Evolutionary conservation across 768 basidiomycete genomes (phyloP).

Genomic region (Leucocoprinus birnbaumii): DNA sequence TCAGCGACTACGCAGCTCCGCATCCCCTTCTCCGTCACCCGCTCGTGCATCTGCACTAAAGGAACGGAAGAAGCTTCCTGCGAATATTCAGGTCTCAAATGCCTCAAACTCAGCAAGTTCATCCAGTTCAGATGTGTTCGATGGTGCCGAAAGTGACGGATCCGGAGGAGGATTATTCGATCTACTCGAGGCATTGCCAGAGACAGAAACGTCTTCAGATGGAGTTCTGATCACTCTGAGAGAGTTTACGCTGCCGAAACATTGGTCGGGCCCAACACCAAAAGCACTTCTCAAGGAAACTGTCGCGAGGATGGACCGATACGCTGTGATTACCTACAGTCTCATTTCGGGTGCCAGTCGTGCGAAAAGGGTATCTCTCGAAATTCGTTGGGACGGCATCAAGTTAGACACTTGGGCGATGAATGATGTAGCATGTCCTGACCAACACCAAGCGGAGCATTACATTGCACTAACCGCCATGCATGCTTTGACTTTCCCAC

Average conservation of each 20-base stretch:
- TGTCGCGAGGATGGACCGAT: conserved; percentile 66
- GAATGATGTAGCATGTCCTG: conserved; percentile 80
- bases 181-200: conserved; percentile 64
- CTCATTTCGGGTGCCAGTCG: conserved; percentile 69
- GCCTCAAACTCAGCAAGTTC: not conserved
- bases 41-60: not conserved
- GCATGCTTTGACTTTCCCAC: conserved; percentile 70
- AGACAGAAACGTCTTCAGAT: conserved; percentile 49
- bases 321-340: conserved; percentile 70
- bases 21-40: not conserved
- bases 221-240: conserved; percentile 54
- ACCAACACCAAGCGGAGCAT: conserved; percentile 80
- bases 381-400: conserved; percentile 69
- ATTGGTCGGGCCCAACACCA: conserved; percentile 80
- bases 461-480: conserved; percentile 87
- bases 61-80: not conserved
- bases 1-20: conserved; percentile 30
- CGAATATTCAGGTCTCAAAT: not conserved
- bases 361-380: conserved; percentile 69
- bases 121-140: conserved; percentile 43
- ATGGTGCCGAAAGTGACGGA: conserved; percentile 45
- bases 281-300: conserved; percentile 68
- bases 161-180: conserved; percentile 67
- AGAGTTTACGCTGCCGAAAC: conserved; percentile 81
- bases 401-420: conserved; percentile 71